Evolutionary conservation across 345 rosid species (phyloP).

Genomic region (Gossypium longicalyx): DNA sequence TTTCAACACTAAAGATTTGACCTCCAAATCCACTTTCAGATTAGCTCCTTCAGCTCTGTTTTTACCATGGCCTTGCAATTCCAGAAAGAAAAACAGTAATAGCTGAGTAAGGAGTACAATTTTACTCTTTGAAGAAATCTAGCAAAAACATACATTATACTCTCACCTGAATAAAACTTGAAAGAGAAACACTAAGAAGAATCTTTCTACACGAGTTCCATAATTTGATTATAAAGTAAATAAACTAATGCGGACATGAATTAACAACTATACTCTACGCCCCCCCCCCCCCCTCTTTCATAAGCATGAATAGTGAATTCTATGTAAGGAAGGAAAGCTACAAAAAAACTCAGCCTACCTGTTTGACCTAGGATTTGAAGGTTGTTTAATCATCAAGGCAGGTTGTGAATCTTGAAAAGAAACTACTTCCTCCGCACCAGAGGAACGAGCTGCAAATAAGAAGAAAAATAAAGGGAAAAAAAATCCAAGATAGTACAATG

Average conservation of each 20-base stretch:
- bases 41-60: background rate
- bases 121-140: background rate
- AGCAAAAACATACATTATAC: background rate
- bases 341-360: conserved; percentile 40
- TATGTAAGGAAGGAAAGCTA: background rate
- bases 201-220: background rate
- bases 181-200: background rate
- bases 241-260: background rate
- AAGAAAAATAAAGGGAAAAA: background rate
- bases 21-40: background rate
- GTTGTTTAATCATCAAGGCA: conserved; percentile 40
- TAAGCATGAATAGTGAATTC: background rate
- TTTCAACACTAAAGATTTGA: background rate
- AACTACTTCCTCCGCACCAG: conserved; percentile 49
- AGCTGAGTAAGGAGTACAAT: background rate
- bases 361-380: conserved; percentile 40
- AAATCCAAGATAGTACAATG: background rate
- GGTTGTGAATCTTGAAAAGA: conserved; percentile 38
- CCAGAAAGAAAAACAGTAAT: background rate
- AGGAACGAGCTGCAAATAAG: conserved; percentile 45
- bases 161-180: background rate
- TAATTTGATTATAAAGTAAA: background rate
- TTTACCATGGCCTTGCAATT: background rate
- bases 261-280: background rate
- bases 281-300: too few species aligned